Conservation (phyloP, 2,329 filamentous ascomycete species). For the Phaeoacremonium minimum region DNA sequence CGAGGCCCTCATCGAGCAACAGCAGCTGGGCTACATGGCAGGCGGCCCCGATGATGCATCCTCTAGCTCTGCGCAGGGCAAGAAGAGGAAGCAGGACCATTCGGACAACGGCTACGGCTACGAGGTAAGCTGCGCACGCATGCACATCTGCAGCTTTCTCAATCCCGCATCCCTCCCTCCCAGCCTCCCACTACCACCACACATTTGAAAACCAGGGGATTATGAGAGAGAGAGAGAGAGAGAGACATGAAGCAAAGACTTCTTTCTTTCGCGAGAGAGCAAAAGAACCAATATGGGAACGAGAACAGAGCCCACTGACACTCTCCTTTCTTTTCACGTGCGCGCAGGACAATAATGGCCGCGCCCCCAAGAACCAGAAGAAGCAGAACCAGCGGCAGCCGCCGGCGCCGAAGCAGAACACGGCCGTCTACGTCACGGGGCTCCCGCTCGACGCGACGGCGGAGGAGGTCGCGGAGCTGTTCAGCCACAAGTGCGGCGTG, state of each 20-base stretch:
- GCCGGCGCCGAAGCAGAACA: constrained; percentile 64
- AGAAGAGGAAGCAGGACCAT: constrained; percentile 38
- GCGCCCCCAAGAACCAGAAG: constrained; percentile 30
- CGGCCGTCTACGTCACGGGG: constrained; percentile 86
- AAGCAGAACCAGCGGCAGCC: constrained; percentile 28
- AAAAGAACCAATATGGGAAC: no score
- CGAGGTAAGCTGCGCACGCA: constrained; percentile 36
- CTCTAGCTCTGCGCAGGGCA: constrained; percentile 15
- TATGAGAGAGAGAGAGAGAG: neutral
- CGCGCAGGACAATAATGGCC: constrained; percentile 23
- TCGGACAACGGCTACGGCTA: constrained; percentile 21
- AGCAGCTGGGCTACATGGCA: constrained; percentile 18
- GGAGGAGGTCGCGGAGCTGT: constrained; percentile 77
- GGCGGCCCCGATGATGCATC: constrained; percentile 9
- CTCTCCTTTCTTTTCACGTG: constrained; percentile 3
- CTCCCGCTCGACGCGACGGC: constrained; percentile 75
- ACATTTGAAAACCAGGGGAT: no score
- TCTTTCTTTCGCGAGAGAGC: neutral
- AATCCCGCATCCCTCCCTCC: neutral
- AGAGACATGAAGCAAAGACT: neutral
- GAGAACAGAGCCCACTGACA: constrained; percentile 7
- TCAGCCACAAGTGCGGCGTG: constrained; percentile 80
- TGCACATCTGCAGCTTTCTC: constrained; percentile 13
- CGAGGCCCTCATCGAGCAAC: constrained; percentile 22
- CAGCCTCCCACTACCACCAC: neutral